Evolutionary conservation across 306 rosid species (phyloP).

Genomic region (Dalbergia oliveri): DNA sequence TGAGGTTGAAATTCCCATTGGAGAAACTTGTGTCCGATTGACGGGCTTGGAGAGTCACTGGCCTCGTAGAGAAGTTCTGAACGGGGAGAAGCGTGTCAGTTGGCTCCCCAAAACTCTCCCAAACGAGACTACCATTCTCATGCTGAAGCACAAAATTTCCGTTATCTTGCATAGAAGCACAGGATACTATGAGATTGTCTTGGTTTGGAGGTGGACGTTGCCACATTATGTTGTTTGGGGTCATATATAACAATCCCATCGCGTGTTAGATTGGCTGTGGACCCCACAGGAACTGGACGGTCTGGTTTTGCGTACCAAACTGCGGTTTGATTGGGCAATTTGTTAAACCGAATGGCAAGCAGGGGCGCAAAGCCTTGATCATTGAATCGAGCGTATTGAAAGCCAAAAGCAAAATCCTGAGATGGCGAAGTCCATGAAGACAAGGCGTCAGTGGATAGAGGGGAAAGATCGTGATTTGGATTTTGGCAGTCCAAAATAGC

Average conservation of each 20-base stretch:
- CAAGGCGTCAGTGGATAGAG: not conserved
- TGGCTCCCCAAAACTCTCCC: not conserved
- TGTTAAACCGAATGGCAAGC: conserved; percentile 44
- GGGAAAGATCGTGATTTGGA: not conserved
- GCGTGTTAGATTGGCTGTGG: conserved; percentile 23
- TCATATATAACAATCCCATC: conserved; percentile 26
- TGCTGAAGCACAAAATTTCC: not conserved
- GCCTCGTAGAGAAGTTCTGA: conserved; percentile 29
- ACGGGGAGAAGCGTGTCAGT: conserved; percentile 49
- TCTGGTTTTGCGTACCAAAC: conserved; percentile 49
- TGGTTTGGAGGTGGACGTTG: not conserved
- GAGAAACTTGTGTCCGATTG: conserved; percentile 32
- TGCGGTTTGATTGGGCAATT: conserved; percentile 23
- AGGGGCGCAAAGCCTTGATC: not conserved
- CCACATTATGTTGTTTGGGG: conserved; percentile 11
- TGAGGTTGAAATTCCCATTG: conserved; percentile 45
- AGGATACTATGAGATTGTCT: not conserved
- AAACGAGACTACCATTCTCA: too few species aligned
- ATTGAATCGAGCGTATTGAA: not conserved
- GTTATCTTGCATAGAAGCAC: not conserved
- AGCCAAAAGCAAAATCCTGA: conserved; percentile 42
- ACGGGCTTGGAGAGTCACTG: conserved; percentile 14
- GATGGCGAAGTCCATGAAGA: conserved; percentile 26
- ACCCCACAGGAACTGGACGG: not conserved
- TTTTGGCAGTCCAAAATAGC: not conserved